A percentile compares a stretch with the other conserved stretches of the same genome.
phyloP scores from a whole-genome alignment of 805 yeast species.

The Kazachstania bromeliacearum region DNA sequence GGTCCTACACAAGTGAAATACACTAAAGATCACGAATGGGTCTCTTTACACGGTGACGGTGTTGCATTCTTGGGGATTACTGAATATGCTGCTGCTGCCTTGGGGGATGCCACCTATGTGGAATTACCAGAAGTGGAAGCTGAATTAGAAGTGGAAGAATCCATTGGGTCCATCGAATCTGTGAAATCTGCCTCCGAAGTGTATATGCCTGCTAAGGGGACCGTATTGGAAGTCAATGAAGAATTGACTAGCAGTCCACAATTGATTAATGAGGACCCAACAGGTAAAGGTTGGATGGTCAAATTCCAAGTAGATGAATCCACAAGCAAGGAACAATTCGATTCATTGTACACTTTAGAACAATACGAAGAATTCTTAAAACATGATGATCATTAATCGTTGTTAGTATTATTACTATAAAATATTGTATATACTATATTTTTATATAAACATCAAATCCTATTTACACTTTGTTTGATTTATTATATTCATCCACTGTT shows the following conservation, averaged over 20 bases:
- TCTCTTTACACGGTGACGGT: conserved; percentile 76
- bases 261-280: conserved; percentile 76
- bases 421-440: neutral
- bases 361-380: conserved; percentile 50
- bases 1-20: conserved; percentile 42
- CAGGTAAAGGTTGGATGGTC: conserved; percentile 91
- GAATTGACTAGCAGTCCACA: conserved; percentile 61
- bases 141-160: conserved; percentile 58
- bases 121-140: conserved; percentile 76
- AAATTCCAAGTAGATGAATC: conserved; percentile 52
- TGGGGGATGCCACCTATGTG: conserved; percentile 92
- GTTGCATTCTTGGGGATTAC: conserved; percentile 88
- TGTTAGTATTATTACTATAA: conserved; percentile 1
- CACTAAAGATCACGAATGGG: conserved; percentile 93
- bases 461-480: conserved; percentile 15
- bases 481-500: conserved; percentile 46
- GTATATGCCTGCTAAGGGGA: conserved; percentile 79
- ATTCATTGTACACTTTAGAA: conserved; percentile 45
- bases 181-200: conserved; percentile 93
- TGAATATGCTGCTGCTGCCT: conserved; percentile 87
- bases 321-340: conserved; percentile 33
- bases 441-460: conserved; percentile 1
- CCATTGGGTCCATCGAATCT: conserved; percentile 87
- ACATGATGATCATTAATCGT: conserved; percentile 33
- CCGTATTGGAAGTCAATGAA: conserved; percentile 61